phyloP scores from a whole-genome alignment of 1,284 basidiomycete species.

The Somion occarium region DNA sequence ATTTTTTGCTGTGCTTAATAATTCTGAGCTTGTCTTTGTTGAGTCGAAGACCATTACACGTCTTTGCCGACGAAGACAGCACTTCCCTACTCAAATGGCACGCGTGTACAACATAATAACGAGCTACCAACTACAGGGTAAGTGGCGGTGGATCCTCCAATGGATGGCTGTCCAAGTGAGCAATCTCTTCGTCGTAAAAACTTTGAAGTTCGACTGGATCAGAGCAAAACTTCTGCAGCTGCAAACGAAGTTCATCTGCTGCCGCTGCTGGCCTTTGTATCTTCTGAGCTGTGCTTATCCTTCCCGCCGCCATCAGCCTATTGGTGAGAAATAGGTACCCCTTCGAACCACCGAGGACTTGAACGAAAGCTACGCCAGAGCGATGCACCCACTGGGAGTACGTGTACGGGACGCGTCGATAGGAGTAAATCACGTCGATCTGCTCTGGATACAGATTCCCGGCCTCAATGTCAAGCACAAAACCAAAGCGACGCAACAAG shows the following conservation, averaged over 20 bases:
- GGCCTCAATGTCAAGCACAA: conserved; percentile 86
- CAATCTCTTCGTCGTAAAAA: conserved; percentile 75
- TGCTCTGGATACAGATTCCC: conserved; percentile 69
- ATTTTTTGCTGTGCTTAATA: too few species aligned
- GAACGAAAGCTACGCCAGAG: conserved; percentile 82
- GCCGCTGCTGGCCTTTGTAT: conserved; percentile 41
- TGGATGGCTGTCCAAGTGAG: conserved; percentile 38
- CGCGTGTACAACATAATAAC: too few species aligned
- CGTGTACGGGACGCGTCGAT: conserved; percentile 71
- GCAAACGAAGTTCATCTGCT: conserved; percentile 57
- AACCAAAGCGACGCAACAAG: conserved; percentile 71
- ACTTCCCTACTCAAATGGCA: too few species aligned
- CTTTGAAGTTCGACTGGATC: conserved; percentile 45
- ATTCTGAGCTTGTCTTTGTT: too few species aligned
- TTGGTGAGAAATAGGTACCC: conserved; percentile 90
- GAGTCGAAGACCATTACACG: too few species aligned
- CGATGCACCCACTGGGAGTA: conserved; percentile 89
- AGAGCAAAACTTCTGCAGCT: conserved; percentile 65
- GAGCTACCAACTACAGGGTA: too few species aligned
- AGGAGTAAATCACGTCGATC: conserved; percentile 86
- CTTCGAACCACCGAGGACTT: conserved; percentile 72
- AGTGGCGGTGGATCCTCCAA: conserved; percentile 62
- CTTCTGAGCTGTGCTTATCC: conserved; percentile 51
- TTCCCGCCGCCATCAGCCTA: conserved; percentile 67
- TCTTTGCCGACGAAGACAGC: too few species aligned